These are phyloP conservation scores for Pistacia integerrima DNA, from an alignment of 345 rosid genomes.

Conservation along the genomic window DNA sequence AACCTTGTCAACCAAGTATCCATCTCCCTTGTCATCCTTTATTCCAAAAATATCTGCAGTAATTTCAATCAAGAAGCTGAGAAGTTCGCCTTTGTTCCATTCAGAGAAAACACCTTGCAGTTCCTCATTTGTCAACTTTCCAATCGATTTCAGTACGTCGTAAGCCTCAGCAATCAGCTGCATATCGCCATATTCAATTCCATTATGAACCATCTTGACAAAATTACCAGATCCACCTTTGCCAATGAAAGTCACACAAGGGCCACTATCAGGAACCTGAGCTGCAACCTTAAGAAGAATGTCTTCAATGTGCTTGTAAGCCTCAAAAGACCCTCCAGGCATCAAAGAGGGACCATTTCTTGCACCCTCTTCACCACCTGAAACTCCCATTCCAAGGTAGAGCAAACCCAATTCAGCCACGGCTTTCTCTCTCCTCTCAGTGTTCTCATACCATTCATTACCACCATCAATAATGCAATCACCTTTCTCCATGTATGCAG, in stretches of 20 bases:
- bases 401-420: constrained; percentile 69
- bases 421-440: constrained; percentile 85
- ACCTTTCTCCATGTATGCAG: constrained; percentile 84
- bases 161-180: constrained; percentile 95
- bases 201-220: constrained; percentile 96
- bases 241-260: constrained; percentile 88
- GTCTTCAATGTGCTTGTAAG: constrained; percentile 82
- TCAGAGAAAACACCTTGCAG: constrained; percentile 65
- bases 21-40: constrained; percentile 84
- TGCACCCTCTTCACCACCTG: constrained; percentile 99
- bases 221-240: constrained; percentile 95
- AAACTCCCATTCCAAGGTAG: constrained; percentile 97
- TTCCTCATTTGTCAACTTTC: constrained; percentile 88
- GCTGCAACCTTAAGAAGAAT: constrained; percentile 95
- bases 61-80: constrained; percentile 92
- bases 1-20: constrained; percentile 88
- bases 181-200: constrained; percentile 97
- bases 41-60: constrained; percentile 89
- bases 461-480: constrained; percentile 98
- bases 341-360: constrained; percentile 88
- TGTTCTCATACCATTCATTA: constrained; percentile 97
- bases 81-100: constrained; percentile 96
- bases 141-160: constrained; percentile 82
- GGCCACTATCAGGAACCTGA: constrained; percentile 92
- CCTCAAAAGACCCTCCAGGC: constrained; percentile 95